Base-by-base conservation (phyloP, 2,329 filamentous ascomycete genomes). In the Claviceps arundinis region DNA sequence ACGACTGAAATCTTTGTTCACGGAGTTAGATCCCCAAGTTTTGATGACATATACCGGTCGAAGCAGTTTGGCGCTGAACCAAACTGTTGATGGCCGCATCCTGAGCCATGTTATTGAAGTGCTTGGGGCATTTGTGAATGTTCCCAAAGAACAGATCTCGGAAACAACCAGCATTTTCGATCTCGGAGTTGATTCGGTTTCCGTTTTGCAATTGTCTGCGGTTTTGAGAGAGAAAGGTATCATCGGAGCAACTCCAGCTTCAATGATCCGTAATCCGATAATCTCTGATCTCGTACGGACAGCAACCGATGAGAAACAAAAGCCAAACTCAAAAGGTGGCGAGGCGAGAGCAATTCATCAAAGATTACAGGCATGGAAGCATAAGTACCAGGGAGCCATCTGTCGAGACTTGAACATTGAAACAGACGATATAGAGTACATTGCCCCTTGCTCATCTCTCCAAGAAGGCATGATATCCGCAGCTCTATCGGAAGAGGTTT, bases 141-240 rank as follows among this genome's bases (percentile, higher is more conserved):
- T 79, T 1, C 61, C 71, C 0, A 50, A 61, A 2, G 60, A 67
- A 0, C 66, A 70, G 0, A 69, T 87, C 2, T 68, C 65, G 0
- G 68, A 75, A 2, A 71, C 69, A 0, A 81, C 82, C 0, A 95
- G 81, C 54, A 78, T 95, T 17, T 95, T 93, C 59, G 88, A 95
- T 56, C 71, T 95, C 1, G 91, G 90, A 0, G 74, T 96, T 24
- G 91, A 95, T 60, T 96, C 90, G 0, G 89, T 96, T 16, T 89
- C 87, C 0, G 86, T 84, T 0, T 82, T 94, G 46, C 76, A 81
- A 7, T 75, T 96, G 34, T 76, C 85, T 0, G 73, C 76, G 5
- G 65, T 74, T 13, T 70, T 96, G 14, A 86, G 81, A 57, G 71
- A 75, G 2, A 70, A 70, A 2, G 87, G 87, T 0, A 78, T 89